Percentiles rank a stretch among this genome's conserved stretches.
These are phyloP conservation scores for Penicillium sp. DNA, from an alignment of 2,329 filamentous ascomycete species.

Conservation along the genomic window DNA sequence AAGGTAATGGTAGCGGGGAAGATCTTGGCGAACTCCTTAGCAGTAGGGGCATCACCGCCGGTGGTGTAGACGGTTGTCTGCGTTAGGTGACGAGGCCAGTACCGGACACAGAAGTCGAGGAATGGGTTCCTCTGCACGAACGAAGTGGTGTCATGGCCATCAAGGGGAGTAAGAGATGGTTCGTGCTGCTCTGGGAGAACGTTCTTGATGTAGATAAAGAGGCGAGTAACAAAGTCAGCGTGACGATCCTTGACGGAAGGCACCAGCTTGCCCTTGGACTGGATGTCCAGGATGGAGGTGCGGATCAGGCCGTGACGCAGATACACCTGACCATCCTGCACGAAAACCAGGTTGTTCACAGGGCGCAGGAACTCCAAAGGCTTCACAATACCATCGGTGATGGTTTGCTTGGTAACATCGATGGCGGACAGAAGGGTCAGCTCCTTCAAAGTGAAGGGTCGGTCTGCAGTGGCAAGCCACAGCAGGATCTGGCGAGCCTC, in stretches of 20 bases:
- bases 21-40: conserved; percentile 48
- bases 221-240: conserved; percentile 32
- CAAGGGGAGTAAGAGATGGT: conserved; percentile 30
- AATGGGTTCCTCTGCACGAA: conserved; percentile 41
- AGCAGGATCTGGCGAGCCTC: conserved; percentile 35
- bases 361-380: conserved; percentile 28
- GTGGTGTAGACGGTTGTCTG: conserved; percentile 42
- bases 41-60: conserved; percentile 41
- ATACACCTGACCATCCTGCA: conserved; percentile 36
- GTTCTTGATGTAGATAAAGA: conserved; percentile 37
- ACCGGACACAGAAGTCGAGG: conserved; percentile 49
- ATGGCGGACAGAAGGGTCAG: conserved; percentile 32
- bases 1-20: conserved; percentile 49
- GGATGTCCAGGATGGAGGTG: conserved; percentile 30
- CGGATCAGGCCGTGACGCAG: conserved; percentile 40
- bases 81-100: conserved; percentile 50
- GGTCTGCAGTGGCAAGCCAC: conserved; percentile 40
- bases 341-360: conserved; percentile 33
- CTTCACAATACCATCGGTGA: conserved; percentile 29
- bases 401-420: conserved; percentile 30
- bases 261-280: conserved; percentile 32
- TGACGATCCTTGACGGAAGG: conserved; percentile 35
- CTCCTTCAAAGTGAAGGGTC: conserved; percentile 37
- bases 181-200: conserved; percentile 32
- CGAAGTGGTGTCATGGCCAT: conserved; percentile 24